Percentiles rank a stretch among this genome's conserved stretches.
Conservation (phyloP, 768 basidiomycete genomes). For the Clavulina sp. region DNA sequence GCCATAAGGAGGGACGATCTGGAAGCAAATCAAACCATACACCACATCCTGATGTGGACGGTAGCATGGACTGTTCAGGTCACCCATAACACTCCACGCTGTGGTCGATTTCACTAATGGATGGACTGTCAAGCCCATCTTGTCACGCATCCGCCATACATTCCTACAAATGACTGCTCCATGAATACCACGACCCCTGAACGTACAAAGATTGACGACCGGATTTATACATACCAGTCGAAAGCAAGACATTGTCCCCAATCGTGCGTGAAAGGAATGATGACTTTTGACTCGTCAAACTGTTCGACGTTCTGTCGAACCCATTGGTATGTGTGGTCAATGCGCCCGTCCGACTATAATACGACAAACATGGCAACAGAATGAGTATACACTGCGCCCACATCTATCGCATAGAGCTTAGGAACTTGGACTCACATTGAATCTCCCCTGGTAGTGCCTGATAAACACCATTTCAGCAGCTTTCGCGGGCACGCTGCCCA, state of each 20-base stretch:
- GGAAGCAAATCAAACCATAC: neutral
- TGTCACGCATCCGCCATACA: constrained; percentile 11
- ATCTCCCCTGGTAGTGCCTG: constrained; percentile 18
- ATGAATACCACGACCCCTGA: too few relatives aligned
- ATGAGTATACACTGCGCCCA: neutral
- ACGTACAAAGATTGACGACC: neutral
- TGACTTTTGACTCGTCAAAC: constrained; percentile 13
- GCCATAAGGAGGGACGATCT: neutral
- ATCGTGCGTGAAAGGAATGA: too few relatives aligned
- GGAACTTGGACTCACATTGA: constrained; percentile 2
- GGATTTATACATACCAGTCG: constrained; percentile 15
- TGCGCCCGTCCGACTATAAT: neutral
- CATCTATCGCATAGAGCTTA: neutral
- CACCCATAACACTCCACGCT: constrained; percentile 21
- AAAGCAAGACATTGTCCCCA: constrained; percentile 20
- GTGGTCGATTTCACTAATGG: constrained; percentile 9
- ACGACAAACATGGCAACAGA: neutral
- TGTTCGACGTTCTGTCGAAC: constrained; percentile 1
- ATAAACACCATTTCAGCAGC: constrained; percentile 20
- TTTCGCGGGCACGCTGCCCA: constrained; percentile 14
- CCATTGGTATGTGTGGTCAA: neutral
- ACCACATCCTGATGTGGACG: constrained; percentile 21
- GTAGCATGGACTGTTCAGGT: constrained; percentile 21
- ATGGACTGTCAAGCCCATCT: constrained; percentile 1
- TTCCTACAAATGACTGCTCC: too few relatives aligned